A percentile compares a stretch with the other conserved stretches of the same genome.
These are phyloP conservation scores for Paspalum notatum DNA, from an alignment of 176 grass and related monocot species.

Conservation along the genomic window DNA sequence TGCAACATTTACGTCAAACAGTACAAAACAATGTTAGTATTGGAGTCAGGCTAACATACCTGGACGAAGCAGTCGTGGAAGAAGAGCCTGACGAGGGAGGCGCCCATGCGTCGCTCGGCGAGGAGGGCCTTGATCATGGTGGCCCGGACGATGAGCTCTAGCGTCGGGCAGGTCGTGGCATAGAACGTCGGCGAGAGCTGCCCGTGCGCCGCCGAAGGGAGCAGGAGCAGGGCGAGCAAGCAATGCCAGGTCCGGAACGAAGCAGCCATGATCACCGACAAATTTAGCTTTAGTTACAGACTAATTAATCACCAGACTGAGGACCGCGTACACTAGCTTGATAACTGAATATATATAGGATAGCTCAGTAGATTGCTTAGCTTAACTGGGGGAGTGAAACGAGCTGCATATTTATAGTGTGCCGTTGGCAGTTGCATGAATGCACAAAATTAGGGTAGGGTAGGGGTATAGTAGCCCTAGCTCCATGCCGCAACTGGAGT, in stretches of 20 bases:
- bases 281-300: too few relatives aligned
- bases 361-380: too few relatives aligned
- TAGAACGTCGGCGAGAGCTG: conserved; percentile 71
- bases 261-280: conserved; percentile 45
- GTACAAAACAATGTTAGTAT: too few relatives aligned
- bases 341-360: too few relatives aligned
- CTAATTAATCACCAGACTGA: neutral
- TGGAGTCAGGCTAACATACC: too few relatives aligned
- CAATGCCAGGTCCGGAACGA: conserved; percentile 25
- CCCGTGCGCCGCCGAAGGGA: conserved; percentile 41
- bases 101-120: conserved; percentile 63
- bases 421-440: too few relatives aligned
- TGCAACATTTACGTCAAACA: too few relatives aligned
- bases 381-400: too few relatives aligned
- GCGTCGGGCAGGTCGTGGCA: conserved; percentile 46
- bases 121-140: conserved; percentile 47
- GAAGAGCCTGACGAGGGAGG: conserved; percentile 77
- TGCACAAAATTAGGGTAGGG: neutral
- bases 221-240: conserved; percentile 45
- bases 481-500: neutral
- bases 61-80: conserved; percentile 92
- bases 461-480: neutral
- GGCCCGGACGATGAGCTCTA: conserved; percentile 45
- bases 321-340: too few relatives aligned
- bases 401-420: too few relatives aligned